These are phyloP conservation scores for Scopulariopsis brevicaulis DNA, from an alignment of 2,329 filamentous ascomycete species.

Conservation along the genomic window DNA sequence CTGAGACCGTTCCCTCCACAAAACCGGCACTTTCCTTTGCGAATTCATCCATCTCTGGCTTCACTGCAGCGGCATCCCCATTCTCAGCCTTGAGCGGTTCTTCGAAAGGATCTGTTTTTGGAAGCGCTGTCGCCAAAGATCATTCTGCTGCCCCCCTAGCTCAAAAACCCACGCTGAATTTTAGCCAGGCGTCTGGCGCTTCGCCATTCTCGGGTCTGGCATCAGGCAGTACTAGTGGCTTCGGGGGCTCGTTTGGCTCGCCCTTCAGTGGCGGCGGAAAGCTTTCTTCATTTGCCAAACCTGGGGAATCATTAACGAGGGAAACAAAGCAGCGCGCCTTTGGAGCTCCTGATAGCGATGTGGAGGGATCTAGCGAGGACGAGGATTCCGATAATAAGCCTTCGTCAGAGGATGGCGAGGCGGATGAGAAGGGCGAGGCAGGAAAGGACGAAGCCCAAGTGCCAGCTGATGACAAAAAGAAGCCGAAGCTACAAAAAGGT, in stretches of 20 bases:
- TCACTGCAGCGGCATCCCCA: constrained; percentile 54
- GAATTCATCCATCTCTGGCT: constrained; percentile 38
- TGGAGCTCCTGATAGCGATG: constrained; percentile 61
- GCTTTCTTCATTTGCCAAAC: constrained; percentile 45
- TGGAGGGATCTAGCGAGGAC: constrained; percentile 31
- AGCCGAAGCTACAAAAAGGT: constrained; percentile 59
- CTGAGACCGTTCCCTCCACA: constrained; percentile 16
- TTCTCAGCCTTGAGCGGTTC: constrained; percentile 44
- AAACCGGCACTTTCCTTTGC: constrained; percentile 54
- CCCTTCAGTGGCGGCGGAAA: constrained; percentile 52
- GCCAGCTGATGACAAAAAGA: constrained; percentile 48
- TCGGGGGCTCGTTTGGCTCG: constrained; percentile 20
- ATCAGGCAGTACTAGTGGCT: constrained; percentile 22
- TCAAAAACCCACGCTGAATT: constrained; percentile 32
- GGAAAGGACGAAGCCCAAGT: constrained; percentile 40
- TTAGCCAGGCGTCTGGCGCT: constrained; percentile 25
- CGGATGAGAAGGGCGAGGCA: constrained; percentile 38
- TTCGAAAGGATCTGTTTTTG: constrained; percentile 37
- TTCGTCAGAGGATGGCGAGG: constrained; percentile 26
- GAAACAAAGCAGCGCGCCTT: constrained; percentile 62
- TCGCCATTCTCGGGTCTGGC: constrained; percentile 37
- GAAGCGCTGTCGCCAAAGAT: constrained; percentile 22
- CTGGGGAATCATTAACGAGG: constrained; percentile 38
- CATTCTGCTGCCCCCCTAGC: constrained; percentile 15
- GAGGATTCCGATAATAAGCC: constrained; percentile 25